Evolutionary conservation across 768 basidiomycete species (phyloP).

Genomic region (Tubosaeta sp.): DNA sequence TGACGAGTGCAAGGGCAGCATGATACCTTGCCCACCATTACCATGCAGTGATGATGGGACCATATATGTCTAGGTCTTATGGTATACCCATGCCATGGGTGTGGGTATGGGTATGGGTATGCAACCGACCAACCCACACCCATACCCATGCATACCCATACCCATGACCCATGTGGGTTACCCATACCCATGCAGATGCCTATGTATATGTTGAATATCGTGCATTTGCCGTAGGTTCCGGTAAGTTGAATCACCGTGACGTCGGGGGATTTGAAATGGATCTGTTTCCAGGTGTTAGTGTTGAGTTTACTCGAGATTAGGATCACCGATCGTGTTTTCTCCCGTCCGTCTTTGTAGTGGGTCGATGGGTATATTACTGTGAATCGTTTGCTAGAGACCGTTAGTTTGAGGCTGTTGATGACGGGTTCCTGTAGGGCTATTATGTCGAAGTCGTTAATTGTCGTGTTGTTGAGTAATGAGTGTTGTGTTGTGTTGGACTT

Average conservation of each 20-base stretch:
- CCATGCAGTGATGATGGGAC: too few species aligned
- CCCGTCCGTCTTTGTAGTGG: background rate
- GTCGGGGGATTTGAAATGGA: background rate
- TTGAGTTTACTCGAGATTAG: slow-evolving; percentile 1
- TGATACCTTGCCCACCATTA: too few species aligned
- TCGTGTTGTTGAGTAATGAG: background rate
- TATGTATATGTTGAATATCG: too few species aligned
- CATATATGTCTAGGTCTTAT: too few species aligned
- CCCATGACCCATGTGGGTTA: too few species aligned
- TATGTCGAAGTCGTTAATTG: slow-evolving; percentile 26
- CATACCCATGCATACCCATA: too few species aligned
- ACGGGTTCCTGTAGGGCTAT: slow-evolving; percentile 38
- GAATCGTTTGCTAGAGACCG: slow-evolving; percentile 12
- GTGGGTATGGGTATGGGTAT: too few species aligned
- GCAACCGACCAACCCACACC: too few species aligned
- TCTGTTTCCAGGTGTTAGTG: slow-evolving; percentile 8
- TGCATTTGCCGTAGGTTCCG: too few species aligned
- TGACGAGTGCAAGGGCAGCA: too few species aligned
- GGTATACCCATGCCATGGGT: too few species aligned
- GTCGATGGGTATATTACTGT: slow-evolving; percentile 16
- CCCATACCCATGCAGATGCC: too few species aligned
- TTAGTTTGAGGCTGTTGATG: slow-evolving; percentile 18
- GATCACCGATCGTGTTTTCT: background rate
- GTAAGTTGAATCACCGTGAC: background rate
- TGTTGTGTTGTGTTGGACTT: background rate